Base-by-base conservation (phyloP, 495 filamentous ascomycete species). In the Xanthoparmelia taractica region DNA sequence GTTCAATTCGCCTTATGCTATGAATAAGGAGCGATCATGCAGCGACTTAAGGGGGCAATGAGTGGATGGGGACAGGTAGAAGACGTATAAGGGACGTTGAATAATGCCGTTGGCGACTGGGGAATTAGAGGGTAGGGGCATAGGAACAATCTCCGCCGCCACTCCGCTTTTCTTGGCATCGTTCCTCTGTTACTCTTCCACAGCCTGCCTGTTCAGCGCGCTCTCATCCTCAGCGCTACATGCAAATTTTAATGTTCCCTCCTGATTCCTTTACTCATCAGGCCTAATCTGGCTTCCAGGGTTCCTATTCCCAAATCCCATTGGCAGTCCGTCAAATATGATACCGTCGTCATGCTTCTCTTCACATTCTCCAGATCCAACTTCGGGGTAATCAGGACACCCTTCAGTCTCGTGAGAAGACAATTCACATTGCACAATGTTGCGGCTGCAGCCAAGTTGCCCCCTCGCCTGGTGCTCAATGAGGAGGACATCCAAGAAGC, bases 401-500 rank as follows among this genome's bases (percentile, higher is more conserved):
- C 37, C 11, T 40, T 41, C 8, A 25, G 33, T 47, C 10, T 63
- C 12, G 13, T 48, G 18, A 48, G 13, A 34, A 58, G 43, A 25
- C 15, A 48, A 13, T 43, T 65, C 11, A 48, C 34, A 20, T 54
- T 3, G 27, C 43, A 34, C 18, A 40, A 55, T 40, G 55, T 54
- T 38, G 25, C 12, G 31, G 15, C 36, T 17, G 70, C 73, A 34
- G 87, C 88, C 68, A 78, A 77, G 52, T 77, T 96, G 63, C 93
- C 94, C 0, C 84, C 89, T 17, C 87, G 90, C 0, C 82, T 87
- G 23, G 85, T 84, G 67, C 78, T 96, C 65, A 76, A 84, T 17
- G 92, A 96, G 66, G 77, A 79, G 36, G 91, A 96, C 57, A 82
- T 97, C 63, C 83, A 84, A 41, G 87, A 96, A 67, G 81, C 82